These are phyloP conservation scores for Pseudocercospora musae DNA, from an alignment of 2,329 filamentous ascomycete genomes.

Conservation along the genomic window DNA sequence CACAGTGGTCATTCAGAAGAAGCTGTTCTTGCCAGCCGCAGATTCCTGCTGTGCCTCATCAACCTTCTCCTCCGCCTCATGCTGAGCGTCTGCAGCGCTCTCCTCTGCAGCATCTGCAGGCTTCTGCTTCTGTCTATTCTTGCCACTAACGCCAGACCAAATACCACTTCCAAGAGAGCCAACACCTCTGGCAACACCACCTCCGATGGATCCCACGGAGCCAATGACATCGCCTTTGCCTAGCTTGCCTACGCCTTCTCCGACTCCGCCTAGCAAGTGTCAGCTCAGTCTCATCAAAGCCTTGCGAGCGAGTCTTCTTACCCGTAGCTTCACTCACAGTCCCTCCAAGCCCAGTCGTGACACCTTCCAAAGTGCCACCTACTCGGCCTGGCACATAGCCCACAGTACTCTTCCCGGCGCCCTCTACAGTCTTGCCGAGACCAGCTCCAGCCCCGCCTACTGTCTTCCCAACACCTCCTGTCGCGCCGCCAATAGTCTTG, in stretches of 20 bases:
- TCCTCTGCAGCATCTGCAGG: conserved; percentile 11
- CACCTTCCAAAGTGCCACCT: conserved; percentile 42
- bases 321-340: conserved; percentile 37
- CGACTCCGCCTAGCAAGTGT: conserved; percentile 34
- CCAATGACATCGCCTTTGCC: conserved; percentile 46
- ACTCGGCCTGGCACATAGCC: conserved; percentile 38
- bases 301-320: neutral
- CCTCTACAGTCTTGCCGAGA: conserved; percentile 26
- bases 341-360: conserved; percentile 42
- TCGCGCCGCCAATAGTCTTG: conserved; percentile 39
- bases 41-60: conserved; percentile 5
- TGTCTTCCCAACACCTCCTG: conserved; percentile 37
- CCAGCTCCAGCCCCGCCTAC: conserved; percentile 33
- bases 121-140: conserved; percentile 23
- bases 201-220: conserved; percentile 40
- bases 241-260: conserved; percentile 45
- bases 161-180: conserved; percentile 31
- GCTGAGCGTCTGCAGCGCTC: conserved; percentile 17
- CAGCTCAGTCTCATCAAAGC: conserved; percentile 1
- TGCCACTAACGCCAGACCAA: conserved; percentile 33
- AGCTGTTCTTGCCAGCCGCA: conserved; percentile 8
- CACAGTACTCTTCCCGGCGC: conserved; percentile 33
- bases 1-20: conserved; percentile 3
- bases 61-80: conserved; percentile 13
- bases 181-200: conserved; percentile 37